Evolutionary conservation across 2,329 filamentous ascomycete genomes (phyloP).

Genomic region (Didymosphaeria variabile): DNA sequence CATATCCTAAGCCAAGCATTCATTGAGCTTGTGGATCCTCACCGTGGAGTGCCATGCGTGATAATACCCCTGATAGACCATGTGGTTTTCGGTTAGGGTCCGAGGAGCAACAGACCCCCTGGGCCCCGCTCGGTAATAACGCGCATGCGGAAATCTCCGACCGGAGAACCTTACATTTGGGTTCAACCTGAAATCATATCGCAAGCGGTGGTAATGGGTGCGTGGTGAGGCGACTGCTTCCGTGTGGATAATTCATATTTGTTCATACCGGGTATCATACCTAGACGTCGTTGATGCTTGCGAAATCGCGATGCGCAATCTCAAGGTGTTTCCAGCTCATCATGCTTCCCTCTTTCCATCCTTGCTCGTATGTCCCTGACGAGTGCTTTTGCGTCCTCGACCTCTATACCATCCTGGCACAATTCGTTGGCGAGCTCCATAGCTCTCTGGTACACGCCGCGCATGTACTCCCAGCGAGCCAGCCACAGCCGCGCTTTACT

Average conservation of each 20-base stretch:
- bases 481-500: conserved; percentile 95
- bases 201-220: not conserved
- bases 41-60: not conserved
- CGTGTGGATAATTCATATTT: conserved; percentile 1
- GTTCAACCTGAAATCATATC: not conserved
- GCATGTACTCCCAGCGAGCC: conserved; percentile 79
- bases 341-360: conserved; percentile 61
- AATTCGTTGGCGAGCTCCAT: conserved; percentile 87
- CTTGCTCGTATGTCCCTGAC: conserved; percentile 85
- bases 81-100: not conserved
- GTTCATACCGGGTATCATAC: conserved; percentile 16
- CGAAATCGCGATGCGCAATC: not conserved
- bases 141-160: not conserved
- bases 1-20: not conserved
- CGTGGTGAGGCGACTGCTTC: not conserved
- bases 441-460: conserved; percentile 77
- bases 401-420: conserved; percentile 94
- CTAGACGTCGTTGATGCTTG: conserved; percentile 12
- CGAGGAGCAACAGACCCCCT: not conserved
- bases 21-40: not conserved
- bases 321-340: conserved; percentile 15
- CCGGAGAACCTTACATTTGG: not conserved
- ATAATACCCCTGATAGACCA: not conserved
- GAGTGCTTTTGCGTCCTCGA: conserved; percentile 95
- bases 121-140: not conserved